phyloP scores from a whole-genome alignment of 179 eudicot genomes.

The Sideroxylon spinosum region DNA sequence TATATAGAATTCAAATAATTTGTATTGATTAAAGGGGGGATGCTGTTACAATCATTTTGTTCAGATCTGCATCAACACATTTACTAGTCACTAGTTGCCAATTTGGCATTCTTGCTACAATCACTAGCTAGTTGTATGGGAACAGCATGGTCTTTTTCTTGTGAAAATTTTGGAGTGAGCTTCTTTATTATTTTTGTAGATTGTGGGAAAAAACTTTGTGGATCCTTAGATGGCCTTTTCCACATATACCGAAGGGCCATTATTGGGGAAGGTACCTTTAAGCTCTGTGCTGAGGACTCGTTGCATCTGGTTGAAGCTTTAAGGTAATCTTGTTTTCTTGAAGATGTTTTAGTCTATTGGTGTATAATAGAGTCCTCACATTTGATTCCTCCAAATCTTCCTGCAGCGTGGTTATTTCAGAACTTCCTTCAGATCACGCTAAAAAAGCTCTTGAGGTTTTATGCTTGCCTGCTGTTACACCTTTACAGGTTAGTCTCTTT shows the following conservation, averaged over 20 bases:
- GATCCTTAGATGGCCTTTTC: slow-evolving; percentile 91
- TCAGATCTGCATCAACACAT: not conserved
- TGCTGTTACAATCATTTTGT: too few relatives aligned
- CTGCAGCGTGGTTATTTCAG: slow-evolving; percentile 88
- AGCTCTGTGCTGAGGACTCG: slow-evolving; percentile 93
- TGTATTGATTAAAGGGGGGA: too few relatives aligned
- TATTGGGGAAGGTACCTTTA: slow-evolving; percentile 71
- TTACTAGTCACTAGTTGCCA: not conserved
- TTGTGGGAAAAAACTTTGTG: slow-evolving; percentile 87
- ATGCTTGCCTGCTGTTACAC: slow-evolving; percentile 83
- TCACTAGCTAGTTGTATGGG: not conserved
- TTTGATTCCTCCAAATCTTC: slow-evolving; percentile 15
- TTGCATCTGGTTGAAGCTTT: slow-evolving; percentile 93
- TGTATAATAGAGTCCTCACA: not conserved
- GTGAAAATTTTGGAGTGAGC: not conserved
- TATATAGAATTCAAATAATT: too few relatives aligned
- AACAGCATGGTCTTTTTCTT: not conserved
- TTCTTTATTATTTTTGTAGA: slow-evolving; percentile 42
- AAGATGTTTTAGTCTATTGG: not conserved
- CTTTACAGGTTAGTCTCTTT: slow-evolving; percentile 65
- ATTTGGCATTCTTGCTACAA: not conserved
- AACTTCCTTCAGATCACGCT: slow-evolving; percentile 96
- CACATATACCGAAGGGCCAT: slow-evolving; percentile 88
- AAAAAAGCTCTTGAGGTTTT: slow-evolving; percentile 87
- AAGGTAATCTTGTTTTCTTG: slow-evolving; percentile 45